These are phyloP conservation scores for Pythium vanterpoolii DNA, from an alignment of 352 stramenopile genomes.

Conservation along the genomic window DNA sequence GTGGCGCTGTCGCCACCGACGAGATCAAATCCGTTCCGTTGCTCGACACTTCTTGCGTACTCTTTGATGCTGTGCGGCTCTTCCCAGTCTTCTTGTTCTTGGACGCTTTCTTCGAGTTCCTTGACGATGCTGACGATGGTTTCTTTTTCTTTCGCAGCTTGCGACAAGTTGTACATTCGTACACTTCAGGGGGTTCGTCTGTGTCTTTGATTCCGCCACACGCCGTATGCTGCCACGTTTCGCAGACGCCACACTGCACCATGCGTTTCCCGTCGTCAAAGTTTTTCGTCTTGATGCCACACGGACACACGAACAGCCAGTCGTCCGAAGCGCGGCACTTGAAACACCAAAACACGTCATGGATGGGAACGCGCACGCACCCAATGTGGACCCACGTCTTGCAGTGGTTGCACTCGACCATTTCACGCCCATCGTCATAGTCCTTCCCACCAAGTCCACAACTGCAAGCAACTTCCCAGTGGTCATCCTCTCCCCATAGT, in stretches of 20 bases:
- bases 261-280: conserved; percentile 69
- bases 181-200: conserved; percentile 45
- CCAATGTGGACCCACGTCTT: conserved; percentile 52
- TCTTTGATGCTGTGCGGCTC: neutral
- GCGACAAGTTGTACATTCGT: conserved; percentile 49
- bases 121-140: neutral
- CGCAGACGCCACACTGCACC: conserved; percentile 68
- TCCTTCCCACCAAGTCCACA: conserved; percentile 33
- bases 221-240: conserved; percentile 71
- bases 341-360: conserved; percentile 61
- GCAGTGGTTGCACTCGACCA: conserved; percentile 42
- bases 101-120: conserved; percentile 11
- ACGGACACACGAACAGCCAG: conserved; percentile 73
- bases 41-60: neutral
- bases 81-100: conserved; percentile 10
- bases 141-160: conserved; percentile 13
- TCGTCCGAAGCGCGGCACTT: conserved; percentile 32
- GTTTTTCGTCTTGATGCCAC: conserved; percentile 50
- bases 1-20: conserved; percentile 7
- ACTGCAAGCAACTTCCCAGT: conserved; percentile 34
- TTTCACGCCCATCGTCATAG: conserved; percentile 39
- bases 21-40: conserved; percentile 12
- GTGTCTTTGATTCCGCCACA: conserved; percentile 59
- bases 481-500: conserved; percentile 22
- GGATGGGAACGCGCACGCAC: conserved; percentile 39